Conservation (phyloP, 2,329 filamentous ascomycete genomes). For the Aureobasidium sp. region DNA sequence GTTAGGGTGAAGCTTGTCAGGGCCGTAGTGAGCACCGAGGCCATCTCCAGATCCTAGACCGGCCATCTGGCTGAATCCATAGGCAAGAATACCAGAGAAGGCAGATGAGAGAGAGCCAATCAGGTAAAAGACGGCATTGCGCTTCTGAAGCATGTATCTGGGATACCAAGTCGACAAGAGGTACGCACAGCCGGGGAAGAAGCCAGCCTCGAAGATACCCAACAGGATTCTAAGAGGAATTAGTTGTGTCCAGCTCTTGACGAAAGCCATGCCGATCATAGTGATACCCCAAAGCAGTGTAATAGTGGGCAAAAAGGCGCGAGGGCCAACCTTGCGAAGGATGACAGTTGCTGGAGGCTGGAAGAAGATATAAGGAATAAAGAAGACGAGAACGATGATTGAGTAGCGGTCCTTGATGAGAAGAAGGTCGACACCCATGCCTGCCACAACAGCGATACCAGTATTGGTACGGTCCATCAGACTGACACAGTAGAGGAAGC, state of each 20-base stretch:
- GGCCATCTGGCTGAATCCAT: conserved; percentile 33
- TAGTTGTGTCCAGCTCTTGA: conserved; percentile 45
- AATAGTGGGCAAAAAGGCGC: conserved; percentile 29
- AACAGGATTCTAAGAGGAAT: conserved; percentile 52
- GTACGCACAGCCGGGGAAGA: conserved; percentile 59
- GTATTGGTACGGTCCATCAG: conserved; percentile 30
- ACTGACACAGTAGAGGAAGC: conserved; percentile 33
- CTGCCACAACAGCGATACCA: conserved; percentile 30
- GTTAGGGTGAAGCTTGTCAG: conserved; percentile 25
- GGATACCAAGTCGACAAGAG: conserved; percentile 33
- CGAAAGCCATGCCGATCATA: conserved; percentile 59
- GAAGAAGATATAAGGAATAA: conserved; percentile 64
- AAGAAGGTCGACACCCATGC: conserved; percentile 29
- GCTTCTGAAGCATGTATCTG: conserved; percentile 33
- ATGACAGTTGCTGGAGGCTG: conserved; percentile 65
- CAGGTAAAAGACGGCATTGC: conserved; percentile 43
- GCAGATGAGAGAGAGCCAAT: conserved; percentile 44
- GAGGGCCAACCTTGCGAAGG: conserved; percentile 55
- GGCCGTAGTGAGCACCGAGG: conserved; percentile 29
- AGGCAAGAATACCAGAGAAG: conserved; percentile 39
- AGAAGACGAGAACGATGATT: conserved; percentile 61
- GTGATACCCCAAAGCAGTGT: conserved; percentile 52
- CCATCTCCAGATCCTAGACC: conserved; percentile 38
- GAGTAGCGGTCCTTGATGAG: conserved; percentile 27
- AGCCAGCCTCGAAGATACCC: conserved; percentile 60